These are phyloP conservation scores for Apiospora sp. DNA, from an alignment of 2,329 filamentous ascomycete species.

Conservation along the genomic window DNA sequence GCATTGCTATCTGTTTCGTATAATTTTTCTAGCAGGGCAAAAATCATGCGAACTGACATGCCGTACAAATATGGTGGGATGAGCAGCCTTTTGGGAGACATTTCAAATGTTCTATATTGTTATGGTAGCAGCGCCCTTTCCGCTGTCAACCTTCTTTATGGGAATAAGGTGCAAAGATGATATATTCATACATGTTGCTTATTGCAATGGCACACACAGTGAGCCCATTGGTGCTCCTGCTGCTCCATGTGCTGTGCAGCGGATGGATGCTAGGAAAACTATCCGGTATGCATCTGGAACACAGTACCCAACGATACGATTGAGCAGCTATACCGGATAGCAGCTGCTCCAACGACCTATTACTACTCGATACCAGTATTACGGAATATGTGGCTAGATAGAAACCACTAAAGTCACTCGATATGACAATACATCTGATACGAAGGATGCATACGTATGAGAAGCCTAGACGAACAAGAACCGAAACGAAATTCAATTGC, in stretches of 20 bases:
- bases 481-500: slow-evolving; percentile 4
- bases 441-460: not conserved
- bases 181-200: too few relatives aligned
- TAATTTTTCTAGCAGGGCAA: too few relatives aligned
- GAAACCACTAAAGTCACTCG: not conserved
- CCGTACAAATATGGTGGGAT: not conserved
- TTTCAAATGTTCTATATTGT: too few relatives aligned
- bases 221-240: not conserved
- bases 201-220: too few relatives aligned
- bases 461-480: not conserved
- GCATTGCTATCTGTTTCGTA: too few relatives aligned
- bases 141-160: too few relatives aligned
- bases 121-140: too few relatives aligned
- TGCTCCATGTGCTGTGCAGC: not conserved
- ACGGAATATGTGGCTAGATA: not conserved
- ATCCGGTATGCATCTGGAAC: not conserved
- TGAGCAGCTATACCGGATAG: too few relatives aligned
- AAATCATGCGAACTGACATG: not conserved
- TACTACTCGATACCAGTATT: not conserved
- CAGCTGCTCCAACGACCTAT: not conserved
- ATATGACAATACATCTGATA: slow-evolving; percentile 1
- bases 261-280: not conserved
- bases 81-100: not conserved
- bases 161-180: too few relatives aligned
- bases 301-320: not conserved